A percentile compares a stretch with the other conserved stretches of the same genome.
These are phyloP conservation scores for Trichoderma asperellum DNA, from an alignment of 2,329 filamentous ascomycete species.

Conservation along the genomic window DNA sequence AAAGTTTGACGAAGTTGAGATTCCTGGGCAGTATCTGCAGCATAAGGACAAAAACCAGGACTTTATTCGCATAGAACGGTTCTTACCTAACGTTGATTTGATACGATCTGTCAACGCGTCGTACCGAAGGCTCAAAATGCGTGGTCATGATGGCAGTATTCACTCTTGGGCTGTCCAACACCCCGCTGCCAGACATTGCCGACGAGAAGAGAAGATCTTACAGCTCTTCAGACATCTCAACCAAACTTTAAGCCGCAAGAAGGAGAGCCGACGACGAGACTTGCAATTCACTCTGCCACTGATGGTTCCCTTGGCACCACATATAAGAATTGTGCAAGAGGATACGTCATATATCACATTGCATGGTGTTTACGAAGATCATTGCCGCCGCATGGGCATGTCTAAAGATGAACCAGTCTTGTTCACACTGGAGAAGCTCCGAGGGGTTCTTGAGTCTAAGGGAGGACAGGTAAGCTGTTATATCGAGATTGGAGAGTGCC, in stretches of 20 bases:
- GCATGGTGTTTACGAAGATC: constrained; percentile 94
- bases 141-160: constrained; percentile 95
- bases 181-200: constrained; percentile 87
- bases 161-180: constrained; percentile 97
- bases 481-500: not conserved
- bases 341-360: constrained; percentile 92
- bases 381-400: constrained; percentile 83
- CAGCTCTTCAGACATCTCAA: constrained; percentile 98
- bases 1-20: constrained; percentile 97
- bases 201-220: constrained; percentile 90
- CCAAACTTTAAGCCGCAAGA: constrained; percentile 85
- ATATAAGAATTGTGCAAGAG: constrained; percentile 94
- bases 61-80: constrained; percentile 95
- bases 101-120: constrained; percentile 89
- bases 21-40: constrained; percentile 94
- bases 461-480: constrained; percentile 52
- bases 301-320: constrained; percentile 93
- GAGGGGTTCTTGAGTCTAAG: constrained; percentile 73
- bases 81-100: constrained; percentile 91
- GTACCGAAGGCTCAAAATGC: constrained; percentile 90
- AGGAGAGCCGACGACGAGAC: constrained; percentile 91
- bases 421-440: constrained; percentile 93
- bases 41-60: constrained; percentile 99
- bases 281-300: constrained; percentile 94
- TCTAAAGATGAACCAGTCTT: constrained; percentile 94